phyloP scores from a whole-genome alignment of 2,329 filamentous ascomycete species.

The Corynespora cassiicola region DNA sequence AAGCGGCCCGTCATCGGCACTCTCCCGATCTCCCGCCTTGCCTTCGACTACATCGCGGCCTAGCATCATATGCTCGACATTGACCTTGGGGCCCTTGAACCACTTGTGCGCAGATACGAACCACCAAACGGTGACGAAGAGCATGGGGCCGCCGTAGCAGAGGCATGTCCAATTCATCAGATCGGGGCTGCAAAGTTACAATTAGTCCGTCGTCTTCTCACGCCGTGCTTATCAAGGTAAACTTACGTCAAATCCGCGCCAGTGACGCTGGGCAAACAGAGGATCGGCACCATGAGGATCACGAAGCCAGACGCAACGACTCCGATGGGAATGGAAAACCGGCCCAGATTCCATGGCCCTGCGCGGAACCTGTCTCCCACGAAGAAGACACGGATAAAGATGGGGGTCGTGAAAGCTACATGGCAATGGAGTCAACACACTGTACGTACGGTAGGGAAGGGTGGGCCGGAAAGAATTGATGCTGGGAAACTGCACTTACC shows the following conservation, averaged over 20 bases:
- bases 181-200: conserved; percentile 43
- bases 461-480: not conserved
- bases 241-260: conserved; percentile 61
- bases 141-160: conserved; percentile 71
- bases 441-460: too few relatives aligned
- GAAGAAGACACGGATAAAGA: conserved; percentile 65
- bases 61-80: conserved; percentile 64
- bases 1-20: too few relatives aligned
- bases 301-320: conserved; percentile 65
- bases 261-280: conserved; percentile 67
- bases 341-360: conserved; percentile 73
- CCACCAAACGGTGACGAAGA: conserved; percentile 67
- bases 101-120: conserved; percentile 68
- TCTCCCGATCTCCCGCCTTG: conserved; percentile 17
- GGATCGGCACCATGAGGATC: conserved; percentile 70
- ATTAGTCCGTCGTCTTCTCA: too few relatives aligned
- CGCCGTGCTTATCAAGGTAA: conserved; percentile 1
- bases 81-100: conserved; percentile 75
- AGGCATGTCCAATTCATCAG: conserved; percentile 74
- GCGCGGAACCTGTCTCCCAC: conserved; percentile 69
- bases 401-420: conserved; percentile 61
- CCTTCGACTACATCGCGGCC: conserved; percentile 49
- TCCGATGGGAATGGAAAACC: conserved; percentile 64
- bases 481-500: conserved; percentile 31
- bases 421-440: not conserved